Evolutionary conservation across 2,329 filamentous ascomycete genomes (phyloP), one percentile per base, ranked within the genome.

Genomic region (Cercospora janseana): DNA sequence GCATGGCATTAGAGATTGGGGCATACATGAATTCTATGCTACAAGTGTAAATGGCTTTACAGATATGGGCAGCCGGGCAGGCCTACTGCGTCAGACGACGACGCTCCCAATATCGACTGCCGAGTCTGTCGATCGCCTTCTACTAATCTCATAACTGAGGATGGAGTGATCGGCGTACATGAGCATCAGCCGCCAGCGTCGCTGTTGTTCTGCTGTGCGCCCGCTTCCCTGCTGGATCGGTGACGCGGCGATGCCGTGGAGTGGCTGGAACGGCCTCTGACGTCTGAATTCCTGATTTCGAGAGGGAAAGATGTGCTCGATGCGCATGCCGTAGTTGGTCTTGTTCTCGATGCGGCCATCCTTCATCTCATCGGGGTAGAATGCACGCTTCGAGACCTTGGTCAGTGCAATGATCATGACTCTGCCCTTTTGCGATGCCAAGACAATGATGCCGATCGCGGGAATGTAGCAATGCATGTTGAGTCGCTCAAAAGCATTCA

Each of bases 131-230:
- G 20, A 45, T 15, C 49, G 55, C 23, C 45, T 46, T 46, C 64
- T 69, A 16, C 61, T 60, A n/a, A 89, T 67, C 66, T 88, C 83
- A 69, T 89, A 91, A 51, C 79, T 83, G 57, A 88, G 63, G 21
- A 91, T 77, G 2, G 79, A 79, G 60, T 87, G 82, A 66, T 89
- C 82, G 51, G 78, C 77, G 64, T 85, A 91, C 65, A 87, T 82
- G 67, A 91, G 69, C 65, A 92, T 78, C 50, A 92, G 58, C 51
- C 85, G 73, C 76, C 84, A 90, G 50, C 79, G 74, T 56, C 74
- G 72, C 52, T 72, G 66, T 60, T 49, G 57, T 35, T 60, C 61
- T 10, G 37, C 46, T 24, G 54, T 28, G 29, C 64, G 62, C 45
- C 69, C 57, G 51, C 64, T 67, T 1, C 72, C 76, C 44, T 82